These are phyloP conservation scores for Smittium mucronatum DNA, from an alignment of 371 early-diverging fungal genomes.

Conservation along the genomic window DNA sequence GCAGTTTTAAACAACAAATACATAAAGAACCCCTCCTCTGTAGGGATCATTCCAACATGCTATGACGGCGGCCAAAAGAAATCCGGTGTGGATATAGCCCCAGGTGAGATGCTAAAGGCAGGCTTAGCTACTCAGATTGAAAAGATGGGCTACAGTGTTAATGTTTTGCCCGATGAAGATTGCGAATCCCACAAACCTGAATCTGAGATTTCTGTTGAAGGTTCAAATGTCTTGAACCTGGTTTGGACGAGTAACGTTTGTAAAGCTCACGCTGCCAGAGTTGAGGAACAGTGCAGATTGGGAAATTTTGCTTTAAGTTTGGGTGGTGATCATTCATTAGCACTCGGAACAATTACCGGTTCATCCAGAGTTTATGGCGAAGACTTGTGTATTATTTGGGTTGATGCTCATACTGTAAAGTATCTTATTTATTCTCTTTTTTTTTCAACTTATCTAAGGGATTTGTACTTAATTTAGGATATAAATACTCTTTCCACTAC, in stretches of 20 bases:
- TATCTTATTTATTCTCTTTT: not conserved
- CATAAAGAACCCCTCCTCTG: slow-evolving; percentile 35
- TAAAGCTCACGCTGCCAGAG: slow-evolving; percentile 47
- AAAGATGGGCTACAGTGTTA: slow-evolving; percentile 66
- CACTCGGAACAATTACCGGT: slow-evolving; percentile 80
- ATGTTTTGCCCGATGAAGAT: slow-evolving; percentile 51
- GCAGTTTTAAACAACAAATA: slow-evolving; percentile 17
- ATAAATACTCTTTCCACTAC: slow-evolving; percentile 90
- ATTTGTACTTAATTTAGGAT: slow-evolving; percentile 41
- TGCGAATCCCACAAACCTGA: slow-evolving; percentile 40
- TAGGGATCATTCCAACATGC: slow-evolving; percentile 62
- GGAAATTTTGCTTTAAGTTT: slow-evolving; percentile 78
- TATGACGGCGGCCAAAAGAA: slow-evolving; percentile 79
- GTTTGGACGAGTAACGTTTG: slow-evolving; percentile 71
- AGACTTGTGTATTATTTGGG: slow-evolving; percentile 87
- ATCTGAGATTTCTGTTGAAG: slow-evolving; percentile 51
- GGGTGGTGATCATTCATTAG: slow-evolving; percentile 94
- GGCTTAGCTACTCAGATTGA: slow-evolving; percentile 70
- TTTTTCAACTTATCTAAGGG: slow-evolving; percentile 5
- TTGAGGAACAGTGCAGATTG: slow-evolving; percentile 43
- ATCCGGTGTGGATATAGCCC: slow-evolving; percentile 84
- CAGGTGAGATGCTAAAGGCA: slow-evolving; percentile 63
- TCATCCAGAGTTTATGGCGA: slow-evolving; percentile 52
- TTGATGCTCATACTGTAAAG: slow-evolving; percentile 86
- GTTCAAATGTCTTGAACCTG: slow-evolving; percentile 65